These are phyloP conservation scores for Plasmodium coatneyi DNA, from an alignment of 169 alveolate species.

Conservation along the genomic window DNA sequence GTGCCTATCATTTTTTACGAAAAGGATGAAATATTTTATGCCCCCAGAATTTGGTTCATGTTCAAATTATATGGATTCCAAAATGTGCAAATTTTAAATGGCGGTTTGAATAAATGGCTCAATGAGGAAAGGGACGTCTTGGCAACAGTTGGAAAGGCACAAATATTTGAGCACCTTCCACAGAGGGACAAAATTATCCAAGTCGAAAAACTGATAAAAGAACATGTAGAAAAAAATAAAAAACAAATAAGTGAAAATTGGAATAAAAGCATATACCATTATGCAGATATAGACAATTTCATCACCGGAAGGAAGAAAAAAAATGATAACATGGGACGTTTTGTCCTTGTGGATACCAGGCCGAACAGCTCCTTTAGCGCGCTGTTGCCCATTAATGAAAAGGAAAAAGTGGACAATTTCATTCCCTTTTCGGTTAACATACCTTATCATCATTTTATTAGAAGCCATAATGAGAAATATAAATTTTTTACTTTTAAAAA, in stretches of 20 bases:
- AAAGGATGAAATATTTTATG: constrained; percentile 56
- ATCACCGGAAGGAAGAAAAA: constrained; percentile 1
- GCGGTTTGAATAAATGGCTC: constrained; percentile 71
- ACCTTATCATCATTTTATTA: constrained; percentile 55
- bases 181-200: background rate
- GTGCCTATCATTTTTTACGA: constrained; percentile 52
- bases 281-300: constrained; percentile 35
- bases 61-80: constrained; percentile 49
- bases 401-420: constrained; percentile 23
- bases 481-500: constrained; percentile 64
- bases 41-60: constrained; percentile 70
- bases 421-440: constrained; percentile 47
- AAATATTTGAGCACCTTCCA: background rate
- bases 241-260: constrained; percentile 3
- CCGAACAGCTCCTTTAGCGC: constrained; percentile 36
- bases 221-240: constrained; percentile 29
- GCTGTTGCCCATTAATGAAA: constrained; percentile 9
- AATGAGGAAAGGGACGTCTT: constrained; percentile 21
- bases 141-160: background rate
- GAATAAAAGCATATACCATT: constrained; percentile 35
- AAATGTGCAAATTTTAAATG: constrained; percentile 51
- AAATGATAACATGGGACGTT: background rate
- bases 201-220: constrained; percentile 13
- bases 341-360: constrained; percentile 30
- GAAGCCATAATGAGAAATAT: constrained; percentile 6